A percentile compares a stretch with the other conserved stretches of the same genome.
These are phyloP conservation scores for Didymella lethalis DNA, from an alignment of 2,329 filamentous ascomycete genomes.

Conservation along the genomic window DNA sequence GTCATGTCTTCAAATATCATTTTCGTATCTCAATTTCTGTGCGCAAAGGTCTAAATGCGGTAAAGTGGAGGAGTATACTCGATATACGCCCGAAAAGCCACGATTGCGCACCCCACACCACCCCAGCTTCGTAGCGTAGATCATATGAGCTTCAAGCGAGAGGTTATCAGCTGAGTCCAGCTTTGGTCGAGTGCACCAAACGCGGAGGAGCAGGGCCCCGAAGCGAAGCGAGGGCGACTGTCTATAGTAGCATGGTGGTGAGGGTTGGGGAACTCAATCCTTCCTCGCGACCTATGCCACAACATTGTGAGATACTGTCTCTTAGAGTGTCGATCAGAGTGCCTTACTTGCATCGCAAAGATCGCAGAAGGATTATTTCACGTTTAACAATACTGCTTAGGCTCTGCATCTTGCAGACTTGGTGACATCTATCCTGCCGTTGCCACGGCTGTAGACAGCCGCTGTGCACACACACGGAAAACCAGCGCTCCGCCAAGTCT, in stretches of 20 bases:
- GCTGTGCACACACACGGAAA: neutral
- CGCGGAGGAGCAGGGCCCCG: neutral
- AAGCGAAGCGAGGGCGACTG: constrained; percentile 5
- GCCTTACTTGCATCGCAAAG: neutral
- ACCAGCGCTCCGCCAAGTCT: neutral
- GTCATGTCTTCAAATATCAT: neutral
- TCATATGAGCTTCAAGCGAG: neutral
- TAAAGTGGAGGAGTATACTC: neutral
- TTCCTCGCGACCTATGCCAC: neutral
- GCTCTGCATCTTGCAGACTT: neutral
- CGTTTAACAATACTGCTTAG: neutral
- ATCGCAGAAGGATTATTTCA: neutral
- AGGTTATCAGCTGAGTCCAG: neutral
- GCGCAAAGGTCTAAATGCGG: neutral
- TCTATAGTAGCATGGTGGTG: neutral
- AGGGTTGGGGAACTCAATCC: neutral
- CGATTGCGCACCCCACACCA: constrained; percentile 3
- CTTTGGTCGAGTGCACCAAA: neutral
- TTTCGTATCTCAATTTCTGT: neutral
- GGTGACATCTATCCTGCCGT: neutral
- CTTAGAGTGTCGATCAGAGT: neutral
- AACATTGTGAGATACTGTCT: neutral
- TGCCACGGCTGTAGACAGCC: neutral
- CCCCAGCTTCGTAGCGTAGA: neutral
- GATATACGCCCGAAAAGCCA: neutral